Conservation (phyloP, 192 early-diverging fungal species). For the Obelidium mucronatum region DNA sequence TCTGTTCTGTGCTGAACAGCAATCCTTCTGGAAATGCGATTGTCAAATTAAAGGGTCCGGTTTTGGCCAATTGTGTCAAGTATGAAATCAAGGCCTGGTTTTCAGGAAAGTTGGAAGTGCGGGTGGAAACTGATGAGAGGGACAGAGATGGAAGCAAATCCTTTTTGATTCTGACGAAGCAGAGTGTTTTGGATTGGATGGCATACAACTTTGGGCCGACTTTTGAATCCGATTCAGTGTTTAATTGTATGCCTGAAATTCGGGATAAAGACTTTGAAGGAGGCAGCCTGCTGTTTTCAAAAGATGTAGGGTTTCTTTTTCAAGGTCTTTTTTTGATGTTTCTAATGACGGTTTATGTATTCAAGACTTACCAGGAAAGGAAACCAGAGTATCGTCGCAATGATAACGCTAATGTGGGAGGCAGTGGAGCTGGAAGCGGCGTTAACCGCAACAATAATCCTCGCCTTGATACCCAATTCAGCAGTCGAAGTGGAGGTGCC, state of each 20-base stretch:
- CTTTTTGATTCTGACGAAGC: conserved; percentile 8
- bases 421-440: not conserved
- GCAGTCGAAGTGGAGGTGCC: not conserved
- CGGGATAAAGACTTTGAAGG: conserved; percentile 33
- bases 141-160: conserved; percentile 12
- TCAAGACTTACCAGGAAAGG: not conserved
- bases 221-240: conserved; percentile 17
- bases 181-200: conserved; percentile 22
- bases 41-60: conserved; percentile 23
- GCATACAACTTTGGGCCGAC: conserved; percentile 22
- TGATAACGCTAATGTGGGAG: not conserved
- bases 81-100: conserved; percentile 21
- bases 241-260: conserved; percentile 31
- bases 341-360: not conserved
- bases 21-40: conserved; percentile 23
- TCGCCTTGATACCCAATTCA: not conserved
- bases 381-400: not conserved
- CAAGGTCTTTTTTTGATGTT: not conserved
- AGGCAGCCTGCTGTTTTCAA: conserved; percentile 27
- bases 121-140: conserved; percentile 27
- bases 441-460: not conserved
- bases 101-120: conserved; percentile 1
- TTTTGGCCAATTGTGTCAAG: conserved; percentile 21
- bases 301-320: conserved; percentile 10
- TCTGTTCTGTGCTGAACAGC: conserved; percentile 24